These are phyloP conservation scores for Coprinopsis cinerea DNA, from an alignment of 768 basidiomycete genomes.

Conservation along the genomic window DNA sequence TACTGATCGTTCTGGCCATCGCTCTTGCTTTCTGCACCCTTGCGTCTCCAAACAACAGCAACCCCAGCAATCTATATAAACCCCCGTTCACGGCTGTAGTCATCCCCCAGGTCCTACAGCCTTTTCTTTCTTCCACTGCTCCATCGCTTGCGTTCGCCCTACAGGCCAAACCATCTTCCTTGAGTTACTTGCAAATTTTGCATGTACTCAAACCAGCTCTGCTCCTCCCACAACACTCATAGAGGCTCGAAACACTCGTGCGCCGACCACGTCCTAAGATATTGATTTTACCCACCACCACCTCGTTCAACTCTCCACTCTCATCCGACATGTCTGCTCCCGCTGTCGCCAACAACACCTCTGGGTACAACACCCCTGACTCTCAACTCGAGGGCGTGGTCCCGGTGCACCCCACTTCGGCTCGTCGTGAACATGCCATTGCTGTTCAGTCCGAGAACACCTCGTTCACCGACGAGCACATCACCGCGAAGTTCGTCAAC, in stretches of 20 bases:
- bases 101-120: conserved; percentile 4
- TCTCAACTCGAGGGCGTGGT: conserved; percentile 63
- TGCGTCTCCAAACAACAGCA: conserved; percentile 8
- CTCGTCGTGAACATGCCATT: conserved; percentile 69
- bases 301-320: conserved; percentile 22
- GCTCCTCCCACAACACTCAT: conserved; percentile 82
- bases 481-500: conserved; percentile 78
- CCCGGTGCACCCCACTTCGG: conserved; percentile 81
- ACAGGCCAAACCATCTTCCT: conserved; percentile 12
- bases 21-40: conserved; percentile 9
- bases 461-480: conserved; percentile 72
- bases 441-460: conserved; percentile 80
- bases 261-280: conserved; percentile 55
- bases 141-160: not conserved
- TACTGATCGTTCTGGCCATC: not conserved
- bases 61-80: conserved; percentile 13
- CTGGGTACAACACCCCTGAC: conserved; percentile 70
- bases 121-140: conserved; percentile 5
- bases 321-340: conserved; percentile 39
- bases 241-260: conserved; percentile 82
- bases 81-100: conserved; percentile 7
- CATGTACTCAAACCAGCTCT: conserved; percentile 96
- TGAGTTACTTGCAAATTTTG: conserved; percentile 46
- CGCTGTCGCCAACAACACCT: conserved; percentile 44
- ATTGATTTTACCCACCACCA: conserved; percentile 30